phyloP scores from a whole-genome alignment of 2,329 filamentous ascomycete genomes.

The Lachnellula subtilissima region DNA sequence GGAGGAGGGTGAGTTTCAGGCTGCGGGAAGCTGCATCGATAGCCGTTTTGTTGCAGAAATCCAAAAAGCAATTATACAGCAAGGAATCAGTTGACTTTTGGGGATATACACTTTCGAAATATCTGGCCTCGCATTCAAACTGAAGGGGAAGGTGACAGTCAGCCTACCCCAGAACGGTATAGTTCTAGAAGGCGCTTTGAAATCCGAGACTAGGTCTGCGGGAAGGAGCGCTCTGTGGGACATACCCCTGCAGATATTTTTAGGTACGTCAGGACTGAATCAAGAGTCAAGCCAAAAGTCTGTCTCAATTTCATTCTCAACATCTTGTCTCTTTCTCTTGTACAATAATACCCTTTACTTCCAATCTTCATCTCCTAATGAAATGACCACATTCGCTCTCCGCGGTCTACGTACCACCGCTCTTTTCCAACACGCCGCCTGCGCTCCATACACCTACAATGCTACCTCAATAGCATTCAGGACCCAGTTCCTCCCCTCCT shows the following conservation, averaged over 20 bases:
- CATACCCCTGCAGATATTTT: neutral
- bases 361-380: conserved; percentile 9
- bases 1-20: neutral
- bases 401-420: conserved; percentile 24
- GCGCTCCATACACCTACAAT: conserved; percentile 3
- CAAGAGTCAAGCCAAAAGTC: too few species aligned
- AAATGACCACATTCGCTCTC: conserved; percentile 23
- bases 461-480: conserved; percentile 30
- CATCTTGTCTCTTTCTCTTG: neutral
- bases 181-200: too few species aligned
- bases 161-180: too few species aligned
- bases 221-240: neutral
- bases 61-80: too few species aligned
- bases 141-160: too few species aligned
- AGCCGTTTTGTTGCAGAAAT: neutral
- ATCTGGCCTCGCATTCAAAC: too few species aligned
- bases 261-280: neutral
- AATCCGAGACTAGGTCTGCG: neutral
- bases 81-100: too few species aligned
- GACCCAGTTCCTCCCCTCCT: conserved; percentile 38
- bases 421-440: conserved; percentile 9
- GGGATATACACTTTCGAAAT: too few species aligned
- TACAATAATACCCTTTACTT: neutral
- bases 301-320: neutral
- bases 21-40: neutral